These are phyloP conservation scores for Leishmania major DNA, from an alignment of 208 protist genomes.

Conservation along the genomic window DNA sequence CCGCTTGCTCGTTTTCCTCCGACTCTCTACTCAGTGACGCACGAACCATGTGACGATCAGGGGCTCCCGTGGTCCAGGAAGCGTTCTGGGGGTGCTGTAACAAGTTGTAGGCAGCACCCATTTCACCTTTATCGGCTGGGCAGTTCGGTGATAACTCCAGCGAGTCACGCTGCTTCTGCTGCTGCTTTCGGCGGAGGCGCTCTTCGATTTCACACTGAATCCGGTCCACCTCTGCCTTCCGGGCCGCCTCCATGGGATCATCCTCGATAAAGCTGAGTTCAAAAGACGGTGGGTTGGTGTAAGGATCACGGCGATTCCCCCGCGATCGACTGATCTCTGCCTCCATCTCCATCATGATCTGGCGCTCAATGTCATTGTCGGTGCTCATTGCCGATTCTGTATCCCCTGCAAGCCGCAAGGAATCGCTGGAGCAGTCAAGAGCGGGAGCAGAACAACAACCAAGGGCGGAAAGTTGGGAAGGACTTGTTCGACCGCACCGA, in stretches of 20 bases:
- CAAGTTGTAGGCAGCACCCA: background rate
- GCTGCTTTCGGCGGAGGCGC: constrained; percentile 44
- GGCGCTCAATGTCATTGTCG: constrained; percentile 66
- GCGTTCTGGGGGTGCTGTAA: background rate
- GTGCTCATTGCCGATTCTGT: constrained; percentile 29
- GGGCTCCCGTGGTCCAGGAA: background rate
- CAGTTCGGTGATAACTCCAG: constrained; percentile 48
- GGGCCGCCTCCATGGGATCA: constrained; percentile 13
- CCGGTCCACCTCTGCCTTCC: constrained; percentile 38
- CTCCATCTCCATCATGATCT: constrained; percentile 87
- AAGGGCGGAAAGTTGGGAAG: background rate
- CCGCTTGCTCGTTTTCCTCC: too few species aligned
- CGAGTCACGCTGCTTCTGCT: constrained; percentile 42
- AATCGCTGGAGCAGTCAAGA: background rate
- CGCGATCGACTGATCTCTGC: constrained; percentile 52
- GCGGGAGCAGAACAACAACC: background rate
- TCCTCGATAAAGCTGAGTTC: constrained; percentile 53
- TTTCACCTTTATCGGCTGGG: background rate
- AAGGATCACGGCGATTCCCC: constrained; percentile 7
- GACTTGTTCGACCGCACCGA: background rate
- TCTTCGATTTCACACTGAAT: constrained; percentile 59
- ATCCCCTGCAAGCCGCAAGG: background rate
- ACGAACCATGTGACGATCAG: too few species aligned
- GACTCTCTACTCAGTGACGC: background rate
- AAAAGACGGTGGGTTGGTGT: constrained; percentile 35